Percentiles rank a stretch among this genome's conserved stretches.
Evolutionary conservation across 2,329 filamentous ascomycete species (phyloP).

Genomic region (Ceratocystiopsis minuta): DNA sequence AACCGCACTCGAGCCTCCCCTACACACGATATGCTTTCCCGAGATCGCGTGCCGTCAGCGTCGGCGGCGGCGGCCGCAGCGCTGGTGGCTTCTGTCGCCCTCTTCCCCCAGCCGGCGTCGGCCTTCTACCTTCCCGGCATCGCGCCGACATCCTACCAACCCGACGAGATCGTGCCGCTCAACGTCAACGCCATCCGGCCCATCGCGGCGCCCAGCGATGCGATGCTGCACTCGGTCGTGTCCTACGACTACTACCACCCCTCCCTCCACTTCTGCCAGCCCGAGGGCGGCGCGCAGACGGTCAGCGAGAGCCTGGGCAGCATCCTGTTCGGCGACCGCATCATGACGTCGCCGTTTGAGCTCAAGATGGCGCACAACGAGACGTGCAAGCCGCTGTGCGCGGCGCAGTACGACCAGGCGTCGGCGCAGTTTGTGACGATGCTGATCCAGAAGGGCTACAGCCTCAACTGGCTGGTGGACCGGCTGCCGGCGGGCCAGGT

Average conservation of each 20-base stretch:
- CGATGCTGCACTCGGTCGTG: conserved; percentile 76
- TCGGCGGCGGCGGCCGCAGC: conserved; percentile 13
- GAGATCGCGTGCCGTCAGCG: conserved; percentile 22
- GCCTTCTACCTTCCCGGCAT: conserved; percentile 96
- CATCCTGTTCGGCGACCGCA: conserved; percentile 92
- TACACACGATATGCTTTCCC: background rate
- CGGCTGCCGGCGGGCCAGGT: conserved; percentile 80
- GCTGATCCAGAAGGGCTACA: conserved; percentile 71
- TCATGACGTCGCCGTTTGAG: conserved; percentile 86
- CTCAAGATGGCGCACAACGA: conserved; percentile 76
- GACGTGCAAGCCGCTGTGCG: conserved; percentile 68
- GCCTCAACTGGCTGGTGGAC: conserved; percentile 90
- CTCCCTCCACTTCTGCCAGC: conserved; percentile 74
- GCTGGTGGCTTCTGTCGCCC: conserved; percentile 31
- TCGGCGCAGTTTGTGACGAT: conserved; percentile 65
- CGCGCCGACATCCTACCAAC: conserved; percentile 79
- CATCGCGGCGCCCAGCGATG: conserved; percentile 56
- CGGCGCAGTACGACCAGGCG: conserved; percentile 41
- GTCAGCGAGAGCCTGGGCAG: conserved; percentile 83
- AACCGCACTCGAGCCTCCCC: too few species aligned
- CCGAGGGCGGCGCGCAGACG: conserved; percentile 56
- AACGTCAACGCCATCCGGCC: conserved; percentile 89
- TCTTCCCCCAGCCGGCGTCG: conserved; percentile 34
- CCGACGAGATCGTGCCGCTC: conserved; percentile 63
- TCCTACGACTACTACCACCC: conserved; percentile 93